These are phyloP conservation scores for Acacia crassicarpa DNA, from an alignment of 306 rosid genomes.

Conservation along the genomic window DNA sequence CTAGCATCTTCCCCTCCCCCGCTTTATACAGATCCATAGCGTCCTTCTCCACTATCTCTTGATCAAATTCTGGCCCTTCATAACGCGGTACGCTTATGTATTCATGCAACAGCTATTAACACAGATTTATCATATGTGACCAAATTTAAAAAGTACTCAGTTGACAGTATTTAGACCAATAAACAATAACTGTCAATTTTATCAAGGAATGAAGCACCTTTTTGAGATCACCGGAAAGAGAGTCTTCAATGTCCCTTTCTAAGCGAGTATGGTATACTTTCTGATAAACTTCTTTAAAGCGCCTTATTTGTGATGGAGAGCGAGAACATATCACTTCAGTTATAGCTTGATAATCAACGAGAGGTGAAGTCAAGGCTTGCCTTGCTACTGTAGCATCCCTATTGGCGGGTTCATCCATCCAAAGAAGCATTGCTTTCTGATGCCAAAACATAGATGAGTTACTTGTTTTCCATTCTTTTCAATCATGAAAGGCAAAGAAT, in stretches of 20 bases:
- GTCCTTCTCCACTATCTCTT: constrained; percentile 33
- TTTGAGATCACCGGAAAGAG: constrained; percentile 53
- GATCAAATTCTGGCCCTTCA: constrained; percentile 71
- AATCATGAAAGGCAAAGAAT: neutral
- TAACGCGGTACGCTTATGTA: constrained; percentile 55
- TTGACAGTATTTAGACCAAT: neutral
- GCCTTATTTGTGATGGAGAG: constrained; percentile 63
- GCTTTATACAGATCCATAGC: constrained; percentile 37
- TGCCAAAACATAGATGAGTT: neutral
- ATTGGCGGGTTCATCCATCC: constrained; percentile 71
- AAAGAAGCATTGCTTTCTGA: constrained; percentile 68
- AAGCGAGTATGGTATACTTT: constrained; percentile 40
- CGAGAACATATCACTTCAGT: constrained; percentile 78
- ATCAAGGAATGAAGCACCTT: constrained; percentile 38
- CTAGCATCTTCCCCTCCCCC: constrained; percentile 46
- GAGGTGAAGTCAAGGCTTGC: constrained; percentile 36
- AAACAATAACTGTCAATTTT: neutral
- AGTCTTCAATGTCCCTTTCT: constrained; percentile 50
- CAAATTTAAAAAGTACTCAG: neutral
- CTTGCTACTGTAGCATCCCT: constrained; percentile 53
- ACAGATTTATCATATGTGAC: neutral
- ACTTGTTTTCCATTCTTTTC: neutral
- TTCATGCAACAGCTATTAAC: constrained; percentile 56
- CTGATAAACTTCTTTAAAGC: constrained; percentile 58
- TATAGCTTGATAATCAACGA: constrained; percentile 51